Percentiles rank a stretch among this genome's conserved stretches.
phyloP scores from a whole-genome alignment of 164 flowering plant species.

The Akebia trifoliata region DNA sequence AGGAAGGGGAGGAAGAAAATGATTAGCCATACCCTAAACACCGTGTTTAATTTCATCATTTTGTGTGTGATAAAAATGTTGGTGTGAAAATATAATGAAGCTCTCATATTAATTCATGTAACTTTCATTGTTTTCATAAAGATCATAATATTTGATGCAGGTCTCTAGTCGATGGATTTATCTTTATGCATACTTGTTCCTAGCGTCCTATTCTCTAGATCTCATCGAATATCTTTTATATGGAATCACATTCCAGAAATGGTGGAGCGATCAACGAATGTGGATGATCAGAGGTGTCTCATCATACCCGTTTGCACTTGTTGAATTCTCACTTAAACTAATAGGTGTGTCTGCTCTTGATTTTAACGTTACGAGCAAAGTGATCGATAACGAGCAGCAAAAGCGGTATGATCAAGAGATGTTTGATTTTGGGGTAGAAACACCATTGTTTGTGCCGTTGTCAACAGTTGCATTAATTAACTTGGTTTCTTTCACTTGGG shows the following conservation, averaged over 20 bases:
- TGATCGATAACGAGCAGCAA: slow-evolving; percentile 36
- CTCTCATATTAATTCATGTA: too few species aligned
- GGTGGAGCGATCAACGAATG: slow-evolving; percentile 82
- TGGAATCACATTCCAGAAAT: slow-evolving; percentile 33
- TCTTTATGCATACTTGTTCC: slow-evolving; percentile 44
- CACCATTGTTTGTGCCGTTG: slow-evolving; percentile 56
- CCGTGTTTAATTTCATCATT: too few species aligned
- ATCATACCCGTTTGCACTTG: slow-evolving; percentile 32
- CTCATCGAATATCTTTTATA: slow-evolving; percentile 30
- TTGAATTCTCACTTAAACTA: slow-evolving; percentile 33
- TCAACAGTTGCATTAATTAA: slow-evolving; percentile 44
- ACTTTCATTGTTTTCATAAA: too few species aligned
- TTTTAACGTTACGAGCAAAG: slow-evolving; percentile 60
- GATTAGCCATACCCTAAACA: too few species aligned
- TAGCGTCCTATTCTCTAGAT: slow-evolving; percentile 61
- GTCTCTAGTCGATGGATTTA: not conserved
- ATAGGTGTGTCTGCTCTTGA: slow-evolving; percentile 38
- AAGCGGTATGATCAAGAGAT: slow-evolving; percentile 49
- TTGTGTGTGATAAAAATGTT: too few species aligned
- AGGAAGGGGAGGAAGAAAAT: too few species aligned
- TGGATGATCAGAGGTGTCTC: slow-evolving; percentile 69
- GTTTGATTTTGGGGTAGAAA: slow-evolving; percentile 56
- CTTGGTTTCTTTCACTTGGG: slow-evolving; percentile 31
- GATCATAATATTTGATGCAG: not conserved
- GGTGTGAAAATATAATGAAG: too few species aligned